Evolutionary conservation across 2,329 filamentous ascomycete species (phyloP), one percentile per base, ranked within the genome.

Genomic region (Tolypocladium inflatum): DNA sequence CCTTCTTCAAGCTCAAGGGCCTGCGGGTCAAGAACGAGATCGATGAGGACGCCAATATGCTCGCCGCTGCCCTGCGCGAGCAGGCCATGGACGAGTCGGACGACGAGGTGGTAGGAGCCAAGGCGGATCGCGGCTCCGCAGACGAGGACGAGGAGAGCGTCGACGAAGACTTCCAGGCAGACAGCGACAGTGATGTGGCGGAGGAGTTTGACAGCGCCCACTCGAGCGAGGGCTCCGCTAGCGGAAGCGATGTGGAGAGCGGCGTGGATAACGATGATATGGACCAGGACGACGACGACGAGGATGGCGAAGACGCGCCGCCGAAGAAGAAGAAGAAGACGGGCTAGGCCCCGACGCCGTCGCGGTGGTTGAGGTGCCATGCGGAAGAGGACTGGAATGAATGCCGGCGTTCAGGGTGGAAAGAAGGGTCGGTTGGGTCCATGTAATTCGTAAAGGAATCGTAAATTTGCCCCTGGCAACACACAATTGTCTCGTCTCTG

Each of bases 1-100:
- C 88, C 65, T 99, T 99, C 78, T 97, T 99, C 83, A 94, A 95
- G 75, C 84, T 91, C 65, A 97, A 97, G 80, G 89, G 88, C 61
- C 83, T 99, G 68, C 90, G 93, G 57, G 92, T 95, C 58, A 97
- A 97, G 86, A 99, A 99, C 73, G 94, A 99, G 76, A 97, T 99
- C 78, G 88, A 95, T 61, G 94, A 97, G 71, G 94, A 99, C 66
- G 89, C 90, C 71, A 86, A 89, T 71, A 64, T 83, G 58, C 83
- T 97, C 60, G 89, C 90, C 38, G 89, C 90, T 13, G 91, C 91
- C 26, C 83, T 97, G 61, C 84, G 91, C 60, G 87, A 95, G 65
- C 88, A 94, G 63, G 90, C 86, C 68, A 88, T 95, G 74, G 88
- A 86, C 66, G 88, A 86, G 62, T 93, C 89, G 33, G 92, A 96